Base-by-base conservation (phyloP, 331 rosid species). In the Malus hybrid region DNA sequence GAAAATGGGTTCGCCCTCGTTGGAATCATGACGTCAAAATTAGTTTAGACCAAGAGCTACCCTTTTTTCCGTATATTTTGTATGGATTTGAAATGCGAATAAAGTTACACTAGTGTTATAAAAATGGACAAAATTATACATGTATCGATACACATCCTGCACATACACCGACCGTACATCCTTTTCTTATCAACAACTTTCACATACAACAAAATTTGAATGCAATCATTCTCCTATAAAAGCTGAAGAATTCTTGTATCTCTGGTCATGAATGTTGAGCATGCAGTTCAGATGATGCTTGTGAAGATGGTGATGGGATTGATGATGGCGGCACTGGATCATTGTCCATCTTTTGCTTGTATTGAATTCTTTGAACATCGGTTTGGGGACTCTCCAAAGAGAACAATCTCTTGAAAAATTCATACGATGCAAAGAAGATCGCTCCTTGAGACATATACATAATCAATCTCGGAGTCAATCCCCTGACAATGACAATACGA, bases 381-480 rank as follows among this genome's bases (percentile, higher is more conserved):
- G 76, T 77, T 69, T 44, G 77, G 70, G 85, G 76, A 31, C 59
- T 81, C 77, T 87, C 90, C 56, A 87, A 77, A 73, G 78, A 82
- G 86, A 92, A 81, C n/a, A 70, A 74, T 56, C 86, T 80, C 92
- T 92, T 92, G 85, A 92, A 86, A 86, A 90, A 85, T 78, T 94
- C 99, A 65, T 94, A 94, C 2, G 96, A 92, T 59, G 93, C 80
- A 84, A 94, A 92, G 90, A 94, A 94, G 70, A 94, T 76, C 22
- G 99, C 88, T 76, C 97, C 99, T 94, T 92, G 97, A 72, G 99
- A 84, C 90, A 92, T 84, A 84, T 94, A 90, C 94, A 94, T 94
- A 57, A 94, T 82, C 90, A 94, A 80, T 82, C 99, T 68, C 54
- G 97, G 99, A 71, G 90, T 87, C 85, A 92, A 74, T 72, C 96